These are phyloP conservation scores for apple (Malus domestica) DNA, from an alignment of 306 rosid genomes.

Conservation along the genomic window DNA sequence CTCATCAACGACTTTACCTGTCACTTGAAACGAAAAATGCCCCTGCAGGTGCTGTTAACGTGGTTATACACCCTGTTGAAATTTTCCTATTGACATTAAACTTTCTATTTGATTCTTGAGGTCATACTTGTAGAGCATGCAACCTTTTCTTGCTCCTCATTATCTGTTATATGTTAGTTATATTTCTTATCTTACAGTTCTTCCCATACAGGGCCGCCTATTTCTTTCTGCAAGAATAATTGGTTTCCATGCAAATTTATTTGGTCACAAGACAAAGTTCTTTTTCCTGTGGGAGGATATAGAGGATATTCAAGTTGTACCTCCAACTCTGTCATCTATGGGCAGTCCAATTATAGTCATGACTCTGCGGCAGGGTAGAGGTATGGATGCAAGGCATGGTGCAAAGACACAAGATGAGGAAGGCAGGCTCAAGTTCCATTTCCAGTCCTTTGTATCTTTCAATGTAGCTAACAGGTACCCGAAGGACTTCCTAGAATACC, in stretches of 20 bases:
- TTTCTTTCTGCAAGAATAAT: constrained; percentile 85
- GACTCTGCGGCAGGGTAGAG: constrained; percentile 78
- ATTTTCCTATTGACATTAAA: neutral
- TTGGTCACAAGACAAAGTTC: constrained; percentile 85
- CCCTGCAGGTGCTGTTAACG: constrained; percentile 59
- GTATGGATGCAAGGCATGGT: constrained; percentile 82
- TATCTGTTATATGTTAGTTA: constrained; percentile 7
- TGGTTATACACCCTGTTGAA: constrained; percentile 10
- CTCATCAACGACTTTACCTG: constrained; percentile 94
- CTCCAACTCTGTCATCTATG: constrained; percentile 89
- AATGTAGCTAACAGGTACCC: constrained; percentile 79
- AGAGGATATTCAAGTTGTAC: constrained; percentile 65
- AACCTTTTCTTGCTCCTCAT: constrained; percentile 10
- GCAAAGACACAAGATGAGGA: constrained; percentile 78
- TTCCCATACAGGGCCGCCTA: constrained; percentile 68
- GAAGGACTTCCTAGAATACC: constrained; percentile 6
- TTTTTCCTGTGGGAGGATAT: constrained; percentile 95
- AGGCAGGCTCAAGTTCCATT: constrained; percentile 90
- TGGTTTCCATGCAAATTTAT: constrained; percentile 90
- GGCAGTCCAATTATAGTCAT: constrained; percentile 79
- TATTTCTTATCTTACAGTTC: constrained; percentile 21
- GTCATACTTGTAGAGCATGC: neutral
- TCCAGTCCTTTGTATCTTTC: constrained; percentile 94
- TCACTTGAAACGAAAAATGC: constrained; percentile 92
- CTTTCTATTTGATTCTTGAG: neutral